Evolutionary conservation across 2,329 filamentous ascomycete species (phyloP), one percentile per base, ranked within the genome.

Genomic region (Xylariaceae sp.): DNA sequence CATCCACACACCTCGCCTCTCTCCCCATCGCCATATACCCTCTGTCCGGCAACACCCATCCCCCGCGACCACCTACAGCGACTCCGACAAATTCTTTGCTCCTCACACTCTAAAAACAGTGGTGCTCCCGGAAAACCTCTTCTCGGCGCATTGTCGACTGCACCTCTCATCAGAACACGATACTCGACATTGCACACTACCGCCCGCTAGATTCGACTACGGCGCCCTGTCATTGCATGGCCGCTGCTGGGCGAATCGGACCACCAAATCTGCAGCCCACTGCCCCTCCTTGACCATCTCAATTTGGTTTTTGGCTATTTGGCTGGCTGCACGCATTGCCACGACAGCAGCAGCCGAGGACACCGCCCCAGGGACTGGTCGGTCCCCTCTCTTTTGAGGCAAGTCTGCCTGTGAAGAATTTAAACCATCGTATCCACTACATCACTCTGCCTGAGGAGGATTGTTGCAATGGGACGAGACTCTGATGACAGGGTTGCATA

Each of bases 381-480:
- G 13, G 13, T 13, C 30, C 30, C 30, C 30, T 30, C 38, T 44
- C 42, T 41, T 38, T n/a, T 26, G 41, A 47, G 44, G 44, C 45
- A 44, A 37, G 15, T 38, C n/a, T 33, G 36, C 38, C 40, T 45
- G 40, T 28, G 24, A 32, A 42, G 9, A 6, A 17, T 44, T 38
- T 50, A 38, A 42, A 41, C 50, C 47, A 49, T 52, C 43, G 38
- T 46, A 44, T 49, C 45, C 16, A 32, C 45, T 13, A 32, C 48
- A 48, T 39, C 45, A 50, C 41, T 46, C 39, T 53, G 39, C 44
- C 49, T 47, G 49, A 51, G 45, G 38, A 43, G 28, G 24, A 33
- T 43, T 49, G 37, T 49, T 59, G 62, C 55, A 56, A 78, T 78
- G 73, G 49, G 44, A 39, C 57, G 54, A 63, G 71, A 42, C 56